Evolutionary conservation across 2,329 filamentous ascomycete genomes (phyloP).

Genomic region (Cordyceps pruinosa): DNA sequence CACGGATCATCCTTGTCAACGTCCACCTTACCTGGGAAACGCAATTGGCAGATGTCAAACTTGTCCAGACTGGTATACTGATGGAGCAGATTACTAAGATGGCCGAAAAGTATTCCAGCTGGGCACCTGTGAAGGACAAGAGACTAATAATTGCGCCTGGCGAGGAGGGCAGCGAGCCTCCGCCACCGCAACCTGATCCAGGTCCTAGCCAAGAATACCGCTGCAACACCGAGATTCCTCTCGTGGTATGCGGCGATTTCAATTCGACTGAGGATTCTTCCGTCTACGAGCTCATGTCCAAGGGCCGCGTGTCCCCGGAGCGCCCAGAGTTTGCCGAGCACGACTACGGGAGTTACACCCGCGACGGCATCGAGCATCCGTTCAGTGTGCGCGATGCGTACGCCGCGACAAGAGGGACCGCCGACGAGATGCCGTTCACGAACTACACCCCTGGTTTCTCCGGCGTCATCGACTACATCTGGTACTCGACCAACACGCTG

Average conservation of each 20-base stretch:
- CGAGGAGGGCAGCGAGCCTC: slow-evolving; percentile 37
- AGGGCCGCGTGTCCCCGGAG: slow-evolving; percentile 68
- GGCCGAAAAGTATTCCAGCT: slow-evolving; percentile 76
- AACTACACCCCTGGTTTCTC: slow-evolving; percentile 95
- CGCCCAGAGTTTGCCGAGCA: slow-evolving; percentile 74
- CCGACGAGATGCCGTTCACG: slow-evolving; percentile 82
- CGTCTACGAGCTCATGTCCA: slow-evolving; percentile 82
- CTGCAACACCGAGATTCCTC: slow-evolving; percentile 77
- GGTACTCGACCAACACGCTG: slow-evolving; percentile 88
- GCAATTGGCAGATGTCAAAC: slow-evolving; percentile 83
- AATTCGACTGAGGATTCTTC: slow-evolving; percentile 84
- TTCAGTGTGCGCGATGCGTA: slow-evolving; percentile 93
- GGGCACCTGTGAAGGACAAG: slow-evolving; percentile 78
- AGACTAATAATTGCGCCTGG: slow-evolving; percentile 42
- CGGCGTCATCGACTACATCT: slow-evolving; percentile 93
- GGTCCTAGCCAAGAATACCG: slow-evolving; percentile 82
- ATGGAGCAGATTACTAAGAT: slow-evolving; percentile 87
- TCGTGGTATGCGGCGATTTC: slow-evolving; percentile 91
- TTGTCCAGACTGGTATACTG: slow-evolving; percentile 90
- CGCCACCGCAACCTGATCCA: slow-evolving; percentile 55
- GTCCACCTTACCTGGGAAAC: slow-evolving; percentile 95
- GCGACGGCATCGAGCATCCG: slow-evolving; percentile 86
- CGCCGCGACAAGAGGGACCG: slow-evolving; percentile 70
- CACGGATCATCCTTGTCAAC: slow-evolving; percentile 86
- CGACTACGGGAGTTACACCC: slow-evolving; percentile 89